Base-by-base conservation (phyloP, 2,329 filamentous ascomycete species). In the Magnaporthales sp. region DNA sequence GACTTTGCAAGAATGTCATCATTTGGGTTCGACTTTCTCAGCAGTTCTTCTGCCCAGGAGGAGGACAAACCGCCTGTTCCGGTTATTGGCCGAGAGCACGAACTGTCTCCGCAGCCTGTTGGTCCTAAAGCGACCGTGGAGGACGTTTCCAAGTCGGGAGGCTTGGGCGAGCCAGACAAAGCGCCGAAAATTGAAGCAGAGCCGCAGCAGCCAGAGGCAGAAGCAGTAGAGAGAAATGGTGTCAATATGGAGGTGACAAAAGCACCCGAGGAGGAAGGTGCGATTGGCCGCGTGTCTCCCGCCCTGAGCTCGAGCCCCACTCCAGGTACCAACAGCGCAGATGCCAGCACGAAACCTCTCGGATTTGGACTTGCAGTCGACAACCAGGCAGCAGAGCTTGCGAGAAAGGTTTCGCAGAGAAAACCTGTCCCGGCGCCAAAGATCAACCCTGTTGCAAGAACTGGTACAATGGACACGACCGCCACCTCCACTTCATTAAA, bases 1-100 rank as follows among this genome's bases (percentile, higher is more conserved):
- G 80, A 85, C 68, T 71, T 89, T 3, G 78, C 80, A 13, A 84
- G 86, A 29, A 78, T 89, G 77, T 89, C 87, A 58, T 80, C 80
- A 1, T 89, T 89, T 72, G 85, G 85, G 1, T 77, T 83, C 58
- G 85, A 87, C 67, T 78, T 89, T 60, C 87, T 88, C 68, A 31
- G 27, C 29, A 58, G 24, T 11, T 38, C 63, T 22, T 64, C 38
- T 10, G 22, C 63, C n/a, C 8, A 13, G 4, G 38, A 54, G 24
- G 63, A 56, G 26, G 11, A n/a, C 24, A 46, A 54, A 22, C 73
- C 75, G 4, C 71, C 73, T 1, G 61, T 75, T 54, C 72, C 72
- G 24, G 67, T 70, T 6, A 66, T 54, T 64, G 27, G 38, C 27
- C 22, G 30, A 54, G 38, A 30, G 63, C 63, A 64, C 8, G 22